phyloP scores from a whole-genome alignment of 2,329 filamentous ascomycete species.

The Chaetomium globosum region DNA sequence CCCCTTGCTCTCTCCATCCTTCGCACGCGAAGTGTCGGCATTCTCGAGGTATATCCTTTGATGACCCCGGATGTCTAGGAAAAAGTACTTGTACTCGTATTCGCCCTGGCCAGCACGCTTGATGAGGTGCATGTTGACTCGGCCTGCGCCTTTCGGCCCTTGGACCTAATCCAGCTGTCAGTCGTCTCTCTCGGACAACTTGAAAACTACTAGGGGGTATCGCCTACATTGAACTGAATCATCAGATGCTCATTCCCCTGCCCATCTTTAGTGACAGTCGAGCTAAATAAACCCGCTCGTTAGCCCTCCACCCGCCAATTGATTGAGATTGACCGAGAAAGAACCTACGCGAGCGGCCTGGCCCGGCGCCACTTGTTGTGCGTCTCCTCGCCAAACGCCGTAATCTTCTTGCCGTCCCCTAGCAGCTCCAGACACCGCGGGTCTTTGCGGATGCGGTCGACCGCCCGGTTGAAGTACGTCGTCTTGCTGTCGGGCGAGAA shows the following conservation, averaged over 20 bases:
- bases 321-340: background rate
- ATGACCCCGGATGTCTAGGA: constrained; percentile 75
- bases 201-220: background rate
- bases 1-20: constrained; percentile 46
- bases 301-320: background rate
- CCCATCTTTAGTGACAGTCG: constrained; percentile 68
- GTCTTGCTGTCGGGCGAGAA: constrained; percentile 85
- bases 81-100: constrained; percentile 78
- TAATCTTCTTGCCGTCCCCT: constrained; percentile 73
- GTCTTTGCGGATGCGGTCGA: constrained; percentile 76
- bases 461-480: constrained; percentile 83
- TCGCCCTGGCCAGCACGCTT: constrained; percentile 65
- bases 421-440: constrained; percentile 71
- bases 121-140: constrained; percentile 77
- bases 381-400: constrained; percentile 78
- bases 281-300: constrained; percentile 50
- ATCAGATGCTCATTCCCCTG: constrained; percentile 77
- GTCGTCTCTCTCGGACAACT: background rate
- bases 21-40: constrained; percentile 47
- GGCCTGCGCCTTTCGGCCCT: constrained; percentile 72
- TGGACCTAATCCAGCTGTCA: constrained; percentile 61
- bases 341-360: constrained; percentile 60
- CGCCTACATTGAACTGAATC: constrained; percentile 79
- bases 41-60: constrained; percentile 68
- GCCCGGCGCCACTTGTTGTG: constrained; percentile 77